A percentile compares a stretch with the other conserved stretches of the same genome.
Conservation (phyloP, 1,284 basidiomycete genomes). For the Trichosporon ovoides region DNA sequence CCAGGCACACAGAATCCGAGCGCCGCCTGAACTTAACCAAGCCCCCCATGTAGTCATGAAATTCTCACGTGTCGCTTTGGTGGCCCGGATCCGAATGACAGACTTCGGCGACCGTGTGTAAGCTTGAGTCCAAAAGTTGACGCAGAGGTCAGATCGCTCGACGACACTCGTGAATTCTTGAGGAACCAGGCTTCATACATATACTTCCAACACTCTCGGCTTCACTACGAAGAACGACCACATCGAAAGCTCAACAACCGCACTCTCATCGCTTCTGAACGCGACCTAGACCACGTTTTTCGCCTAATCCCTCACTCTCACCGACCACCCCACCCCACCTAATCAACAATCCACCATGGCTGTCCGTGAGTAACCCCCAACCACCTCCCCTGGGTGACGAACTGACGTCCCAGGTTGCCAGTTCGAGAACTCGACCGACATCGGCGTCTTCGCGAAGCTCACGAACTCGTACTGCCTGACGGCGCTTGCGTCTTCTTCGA, state of each 20-base stretch:
- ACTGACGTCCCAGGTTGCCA: conserved; percentile 61
- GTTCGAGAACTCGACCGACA: conserved; percentile 96
- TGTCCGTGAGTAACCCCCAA: conserved; percentile 49
- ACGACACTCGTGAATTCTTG: not conserved
- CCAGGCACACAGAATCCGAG: no score
- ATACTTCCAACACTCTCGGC: not conserved
- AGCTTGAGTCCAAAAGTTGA: conserved; percentile 9
- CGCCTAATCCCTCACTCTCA: not conserved
- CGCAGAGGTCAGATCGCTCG: conserved; percentile 1
- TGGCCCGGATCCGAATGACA: not conserved
- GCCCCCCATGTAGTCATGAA: not conserved
- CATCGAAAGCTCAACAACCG: not conserved
- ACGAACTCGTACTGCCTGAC: conserved; percentile 94
- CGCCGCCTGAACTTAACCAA: not conserved
- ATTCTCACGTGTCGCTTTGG: not conserved
- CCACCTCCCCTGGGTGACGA: not conserved
- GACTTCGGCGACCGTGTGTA: not conserved
- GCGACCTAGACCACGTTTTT: not conserved
- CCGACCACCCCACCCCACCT: not conserved
- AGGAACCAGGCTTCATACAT: not conserved
- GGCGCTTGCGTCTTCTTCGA: conserved; percentile 89
- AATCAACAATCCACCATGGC: conserved; percentile 47
- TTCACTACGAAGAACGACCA: not conserved
- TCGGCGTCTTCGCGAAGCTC: conserved; percentile 89
- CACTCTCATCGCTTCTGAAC: not conserved